Conservation (phyloP, 129 eudicot genomes). For the Centrapalus pauciflorus region DNA sequence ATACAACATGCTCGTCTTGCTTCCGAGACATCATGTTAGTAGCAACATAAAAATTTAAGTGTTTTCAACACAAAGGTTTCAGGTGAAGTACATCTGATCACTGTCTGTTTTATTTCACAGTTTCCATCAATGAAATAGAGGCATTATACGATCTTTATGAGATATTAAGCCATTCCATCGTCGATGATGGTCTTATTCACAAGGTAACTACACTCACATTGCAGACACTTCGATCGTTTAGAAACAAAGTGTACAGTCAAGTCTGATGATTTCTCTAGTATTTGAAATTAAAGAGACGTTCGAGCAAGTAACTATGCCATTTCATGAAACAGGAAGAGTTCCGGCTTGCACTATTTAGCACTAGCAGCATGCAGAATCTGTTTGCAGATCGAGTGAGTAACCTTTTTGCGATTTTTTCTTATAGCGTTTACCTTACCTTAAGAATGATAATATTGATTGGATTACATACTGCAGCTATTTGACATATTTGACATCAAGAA, state of each 20-base stretch:
- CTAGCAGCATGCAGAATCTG: conserved; percentile 44
- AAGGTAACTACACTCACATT: conserved; percentile 33
- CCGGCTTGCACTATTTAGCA: conserved; percentile 65
- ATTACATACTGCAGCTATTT: conserved; percentile 58
- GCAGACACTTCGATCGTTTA: too few species aligned
- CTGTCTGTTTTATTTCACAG: conserved; percentile 23
- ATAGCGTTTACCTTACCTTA: too few species aligned
- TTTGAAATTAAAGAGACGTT: not conserved
- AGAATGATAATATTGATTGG: too few species aligned
- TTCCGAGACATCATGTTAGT: conserved; percentile 81
- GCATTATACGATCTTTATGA: conserved; percentile 42
- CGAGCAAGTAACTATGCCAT: not conserved
- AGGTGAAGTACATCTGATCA: not conserved
- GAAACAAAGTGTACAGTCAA: not conserved
- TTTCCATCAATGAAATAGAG: conserved; percentile 46
- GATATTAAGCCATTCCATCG: conserved; percentile 39
- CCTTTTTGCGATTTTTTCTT: not conserved
- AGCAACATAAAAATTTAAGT: too few species aligned
- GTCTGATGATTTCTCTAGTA: not conserved
- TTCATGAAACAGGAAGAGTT: conserved; percentile 66
- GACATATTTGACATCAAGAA: conserved; percentile 69
- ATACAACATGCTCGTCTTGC: conserved; percentile 59
- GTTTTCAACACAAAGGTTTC: not conserved
- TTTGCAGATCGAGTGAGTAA: conserved; percentile 70
- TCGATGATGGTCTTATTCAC: conserved; percentile 48